Evolutionary conservation across 306 rosid species (phyloP).

Genomic region (Vigna unguiculata): DNA sequence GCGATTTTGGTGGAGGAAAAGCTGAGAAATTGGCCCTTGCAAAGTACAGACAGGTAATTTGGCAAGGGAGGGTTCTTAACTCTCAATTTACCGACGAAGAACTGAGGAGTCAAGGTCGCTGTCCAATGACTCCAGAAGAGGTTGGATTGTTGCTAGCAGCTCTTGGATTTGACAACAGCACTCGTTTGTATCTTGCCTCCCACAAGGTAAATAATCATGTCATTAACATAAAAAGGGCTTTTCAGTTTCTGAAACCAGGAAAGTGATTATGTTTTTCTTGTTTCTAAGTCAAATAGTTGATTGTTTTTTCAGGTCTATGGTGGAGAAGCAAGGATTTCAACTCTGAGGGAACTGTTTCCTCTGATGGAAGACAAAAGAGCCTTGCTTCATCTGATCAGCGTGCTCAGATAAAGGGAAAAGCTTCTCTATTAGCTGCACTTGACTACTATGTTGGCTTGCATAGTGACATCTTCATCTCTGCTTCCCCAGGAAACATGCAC

Average conservation of each 20-base stretch:
- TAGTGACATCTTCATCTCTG: slow-evolving; percentile 90
- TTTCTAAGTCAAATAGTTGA: slow-evolving; percentile 23
- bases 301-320: slow-evolving; percentile 80
- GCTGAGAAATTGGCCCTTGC: slow-evolving; percentile 92
- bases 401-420: slow-evolving; percentile 82
- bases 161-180: slow-evolving; percentile 89
- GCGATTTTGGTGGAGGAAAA: slow-evolving; percentile 98
- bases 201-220: slow-evolving; percentile 71
- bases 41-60: slow-evolving; percentile 85
- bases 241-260: slow-evolving; percentile 19
- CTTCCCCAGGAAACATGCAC: slow-evolving; percentile 99
- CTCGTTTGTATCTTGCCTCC: slow-evolving; percentile 94
- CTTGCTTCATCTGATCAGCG: slow-evolving; percentile 78
- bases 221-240: neutral
- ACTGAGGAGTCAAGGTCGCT: slow-evolving; percentile 95
- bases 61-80: slow-evolving; percentile 99
- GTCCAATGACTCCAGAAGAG: slow-evolving; percentile 98
- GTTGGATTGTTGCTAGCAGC: slow-evolving; percentile 93
- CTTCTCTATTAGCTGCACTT: slow-evolving; percentile 92
- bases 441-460: slow-evolving; percentile 94
- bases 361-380: slow-evolving; percentile 95
- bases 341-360: slow-evolving; percentile 78
- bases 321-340: slow-evolving; percentile 89
- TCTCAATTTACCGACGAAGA: slow-evolving; percentile 96
- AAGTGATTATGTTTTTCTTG: slow-evolving; percentile 22